Base-by-base conservation (phyloP, 768 basidiomycete genomes). In the Kwoniella botswanensis region DNA sequence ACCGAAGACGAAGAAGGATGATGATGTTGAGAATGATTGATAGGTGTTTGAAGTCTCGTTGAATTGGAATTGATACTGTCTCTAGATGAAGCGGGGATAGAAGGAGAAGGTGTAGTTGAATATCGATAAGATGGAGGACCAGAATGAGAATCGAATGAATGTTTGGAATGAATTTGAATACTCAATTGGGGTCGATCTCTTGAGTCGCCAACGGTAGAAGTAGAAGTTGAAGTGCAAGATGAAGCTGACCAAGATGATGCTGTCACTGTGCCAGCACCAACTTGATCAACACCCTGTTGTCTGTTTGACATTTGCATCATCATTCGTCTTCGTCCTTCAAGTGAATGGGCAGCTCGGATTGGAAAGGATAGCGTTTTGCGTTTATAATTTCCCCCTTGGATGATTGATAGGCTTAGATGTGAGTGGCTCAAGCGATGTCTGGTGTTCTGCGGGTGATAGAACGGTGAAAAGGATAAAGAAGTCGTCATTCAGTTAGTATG, bases 111-210 rank as follows among this genome's bases (percentile, higher is more conserved):
- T 44, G 59, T 61, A 21, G 41, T 43, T 15, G 46, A 50, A 18
- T 50, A 50, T 18, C 13, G 18, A 43, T 15, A 42, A 61, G 59
- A 61, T 43, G 35, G 11, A n/a, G 59, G 46, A 21, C 43, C 12
- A 17, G 41, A 4, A 7, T 13, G 59, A 44, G 59, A 61, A 18
- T 61, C 59, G 43, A n/a, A 61, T 43, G 59, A 61, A 42, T 61
- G 59, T 42, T 61, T 61, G 1, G 59, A 44, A 43, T 61, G 59
- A 22, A 61, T 46, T 11, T 61, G 29, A 15, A 61, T 61, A 61
- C 59, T 61, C 42, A 61, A 61, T 61, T 61, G 59, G 17, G 59
- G 59, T 44, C 22, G 42, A 15, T 58, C 57, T 56, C 54, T 50
- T 50, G 46, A 35, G 7, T 35, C 35, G 35, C 35, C 35, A 35